Evolutionary conservation across 2,329 filamentous ascomycete genomes (phyloP), one percentile per base, ranked within the genome.

Genomic region (Cadophora gregata): DNA sequence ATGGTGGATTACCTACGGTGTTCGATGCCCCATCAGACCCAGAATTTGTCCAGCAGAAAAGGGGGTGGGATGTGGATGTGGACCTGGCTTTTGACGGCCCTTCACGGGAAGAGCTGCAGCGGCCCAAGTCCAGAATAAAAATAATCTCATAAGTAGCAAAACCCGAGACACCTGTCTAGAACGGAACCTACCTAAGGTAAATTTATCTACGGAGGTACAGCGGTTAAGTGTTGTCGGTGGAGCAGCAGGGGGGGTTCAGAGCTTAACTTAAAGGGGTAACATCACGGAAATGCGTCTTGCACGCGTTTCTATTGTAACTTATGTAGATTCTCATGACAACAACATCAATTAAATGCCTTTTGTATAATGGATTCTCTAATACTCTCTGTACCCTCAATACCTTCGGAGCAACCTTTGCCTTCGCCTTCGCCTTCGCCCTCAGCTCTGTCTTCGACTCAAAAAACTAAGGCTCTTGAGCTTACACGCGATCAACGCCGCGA

Each of bases 91-190:
- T 53, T 27, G 14, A 27, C 14, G 55, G 33, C 53, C 27, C 21
- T 42, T 42, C 19, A 58, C 55, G 31, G 55, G 55, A 58, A 58
- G 29, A 48, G n/a, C 24, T 33, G 50, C 62, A 47, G 38, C 50
- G 47, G 31, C 48, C 60, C 62, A 47, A 56, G 25, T 63, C 36
- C 27, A 48, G 33, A 58, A 29, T 19, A 29, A 24, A 42, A 45
- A 25, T 63, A 19, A 58, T 38, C 21, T 58, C 29, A 42, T n/a
- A n/a, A n/a, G n/a, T 5, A 58, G 38, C 36, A 51, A 12, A 59
- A 59, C 62, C 66, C 63, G 62, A 67, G 55, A 63, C 65, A 67
- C 33, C 24, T 61, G 56, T 38, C 61, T 55, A 31, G 60, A 38
- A 67, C 60, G 51, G 45, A 42, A 59, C 53, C 36, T 62, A n/a